phyloP scores from a whole-genome alignment of 148 eudicot species.

The Selenicereus undatus region DNA sequence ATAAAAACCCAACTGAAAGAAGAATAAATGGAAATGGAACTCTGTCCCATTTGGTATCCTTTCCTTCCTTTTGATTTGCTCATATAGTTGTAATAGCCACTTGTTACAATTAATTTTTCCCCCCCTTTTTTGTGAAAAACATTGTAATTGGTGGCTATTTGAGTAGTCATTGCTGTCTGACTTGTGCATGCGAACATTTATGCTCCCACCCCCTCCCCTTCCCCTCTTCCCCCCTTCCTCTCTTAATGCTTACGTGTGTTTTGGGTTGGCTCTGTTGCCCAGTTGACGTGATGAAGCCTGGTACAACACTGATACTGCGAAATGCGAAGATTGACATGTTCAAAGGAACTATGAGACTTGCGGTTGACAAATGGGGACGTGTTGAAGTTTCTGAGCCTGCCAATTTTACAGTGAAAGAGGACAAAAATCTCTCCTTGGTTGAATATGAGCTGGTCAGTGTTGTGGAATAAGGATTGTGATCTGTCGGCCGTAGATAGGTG shows the following conservation, averaged over 20 bases:
- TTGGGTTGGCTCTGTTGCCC: background rate
- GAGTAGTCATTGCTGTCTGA: background rate
- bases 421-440: background rate
- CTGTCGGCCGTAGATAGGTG: background rate
- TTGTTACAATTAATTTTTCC: no score
- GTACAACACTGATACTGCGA: background rate
- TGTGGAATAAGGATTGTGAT: background rate
- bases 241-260: background rate
- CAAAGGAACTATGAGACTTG: background rate
- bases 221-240: background rate
- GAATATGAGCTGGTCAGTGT: background rate
- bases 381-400: background rate
- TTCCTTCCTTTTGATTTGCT: no score
- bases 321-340: background rate
- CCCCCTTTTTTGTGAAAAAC: no score
- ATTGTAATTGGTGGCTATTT: background rate
- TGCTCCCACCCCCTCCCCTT: background rate
- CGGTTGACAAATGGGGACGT: background rate
- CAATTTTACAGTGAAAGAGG: background rate
- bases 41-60: background rate
- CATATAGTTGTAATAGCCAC: no score
- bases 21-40: no score
- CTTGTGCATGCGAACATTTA: background rate
- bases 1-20: no score
- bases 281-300: background rate